Evolutionary conservation across 108 stramenopile genomes (phyloP).

Genomic region (Aurantiochytrium sp.): DNA sequence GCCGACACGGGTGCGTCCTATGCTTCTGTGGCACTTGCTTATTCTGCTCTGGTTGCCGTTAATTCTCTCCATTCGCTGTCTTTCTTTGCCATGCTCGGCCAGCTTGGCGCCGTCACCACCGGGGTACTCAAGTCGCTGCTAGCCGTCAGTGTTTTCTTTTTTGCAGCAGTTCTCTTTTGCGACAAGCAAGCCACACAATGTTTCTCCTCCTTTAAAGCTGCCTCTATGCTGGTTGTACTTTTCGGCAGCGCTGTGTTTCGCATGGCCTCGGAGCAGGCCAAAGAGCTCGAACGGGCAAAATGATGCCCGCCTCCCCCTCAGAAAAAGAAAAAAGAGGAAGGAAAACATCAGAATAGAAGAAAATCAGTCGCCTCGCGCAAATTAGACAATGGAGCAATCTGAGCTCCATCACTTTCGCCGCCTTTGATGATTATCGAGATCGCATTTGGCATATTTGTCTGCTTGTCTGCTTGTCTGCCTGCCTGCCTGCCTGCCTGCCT

Average conservation of each 20-base stretch:
- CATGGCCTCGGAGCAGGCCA: neutral
- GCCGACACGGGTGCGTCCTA: neutral
- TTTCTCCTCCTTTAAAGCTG: neutral
- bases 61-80: neutral
- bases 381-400: too few species aligned
- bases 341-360: too few species aligned
- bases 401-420: too few species aligned
- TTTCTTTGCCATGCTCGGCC: slow-evolving; percentile 15
- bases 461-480: too few species aligned
- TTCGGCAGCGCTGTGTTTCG: neutral
- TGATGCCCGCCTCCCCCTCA: too few species aligned
- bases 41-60: neutral
- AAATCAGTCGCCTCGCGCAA: too few species aligned
- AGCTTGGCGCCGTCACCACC: slow-evolving; percentile 5
- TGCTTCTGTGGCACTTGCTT: neutral
- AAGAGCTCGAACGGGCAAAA: neutral
- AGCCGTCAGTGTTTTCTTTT: neutral
- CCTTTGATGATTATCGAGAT: too few species aligned
- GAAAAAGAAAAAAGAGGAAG: too few species aligned
- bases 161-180: neutral
- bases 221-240: neutral
- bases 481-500: too few species aligned
- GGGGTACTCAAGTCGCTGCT: neutral
- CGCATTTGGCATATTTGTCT: too few species aligned
- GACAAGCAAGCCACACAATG: neutral